Evolutionary conservation across 306 rosid genomes (phyloP).

Genomic region (Vicia sativa): DNA sequence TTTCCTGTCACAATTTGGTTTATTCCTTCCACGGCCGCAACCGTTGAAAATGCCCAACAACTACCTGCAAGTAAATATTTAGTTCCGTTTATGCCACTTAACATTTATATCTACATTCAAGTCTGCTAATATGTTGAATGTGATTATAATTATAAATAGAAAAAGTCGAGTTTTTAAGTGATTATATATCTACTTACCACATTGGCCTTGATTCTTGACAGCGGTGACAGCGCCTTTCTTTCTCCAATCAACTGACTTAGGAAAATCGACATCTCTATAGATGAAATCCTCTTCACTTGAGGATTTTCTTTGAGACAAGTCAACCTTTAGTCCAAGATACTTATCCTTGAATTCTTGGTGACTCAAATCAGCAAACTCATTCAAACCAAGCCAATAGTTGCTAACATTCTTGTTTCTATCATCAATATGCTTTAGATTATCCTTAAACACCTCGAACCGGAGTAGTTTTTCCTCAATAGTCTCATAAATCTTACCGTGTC

Average conservation of each 20-base stretch:
- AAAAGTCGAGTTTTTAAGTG: too few relatives aligned
- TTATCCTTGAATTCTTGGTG: constrained; percentile 59
- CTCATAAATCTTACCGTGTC: constrained; percentile 59
- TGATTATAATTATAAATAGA: too few relatives aligned
- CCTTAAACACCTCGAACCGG: constrained; percentile 69
- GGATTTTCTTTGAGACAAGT: constrained; percentile 39
- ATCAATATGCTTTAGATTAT: constrained; percentile 64
- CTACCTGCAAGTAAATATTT: constrained; percentile 51
- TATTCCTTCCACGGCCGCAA: constrained; percentile 75
- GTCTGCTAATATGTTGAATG: too few relatives aligned
- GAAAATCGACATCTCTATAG: constrained; percentile 55
- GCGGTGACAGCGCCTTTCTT: constrained; percentile 73
- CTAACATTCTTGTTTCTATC: constrained; percentile 53
- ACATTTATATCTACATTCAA: too few relatives aligned
- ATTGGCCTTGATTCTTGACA: constrained; percentile 75
- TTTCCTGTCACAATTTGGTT: constrained; percentile 67
- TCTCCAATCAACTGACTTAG: constrained; percentile 77
- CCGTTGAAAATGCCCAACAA: constrained; percentile 80
- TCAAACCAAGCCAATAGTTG: constrained; percentile 73
- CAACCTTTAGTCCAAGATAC: constrained; percentile 52
- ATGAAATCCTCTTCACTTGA: constrained; percentile 43
- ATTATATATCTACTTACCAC: constrained; percentile 49
- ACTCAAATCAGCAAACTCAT: constrained; percentile 71
- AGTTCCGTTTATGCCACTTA: too few relatives aligned
- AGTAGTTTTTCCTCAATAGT: constrained; percentile 62